These are phyloP conservation scores for Daldinia caldariorum DNA, from an alignment of 495 filamentous ascomycete genomes.

Conservation along the genomic window DNA sequence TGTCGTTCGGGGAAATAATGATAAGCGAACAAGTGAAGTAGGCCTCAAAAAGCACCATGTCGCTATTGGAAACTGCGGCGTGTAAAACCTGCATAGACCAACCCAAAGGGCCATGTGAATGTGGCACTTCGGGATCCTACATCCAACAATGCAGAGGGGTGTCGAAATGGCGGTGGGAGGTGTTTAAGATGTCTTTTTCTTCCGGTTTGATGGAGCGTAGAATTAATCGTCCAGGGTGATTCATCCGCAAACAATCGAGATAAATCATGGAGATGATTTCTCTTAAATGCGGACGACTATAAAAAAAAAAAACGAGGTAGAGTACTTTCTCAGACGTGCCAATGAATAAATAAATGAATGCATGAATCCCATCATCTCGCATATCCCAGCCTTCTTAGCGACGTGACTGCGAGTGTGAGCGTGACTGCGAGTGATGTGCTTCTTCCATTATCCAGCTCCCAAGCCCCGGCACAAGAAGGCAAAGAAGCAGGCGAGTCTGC, in stretches of 20 bases:
- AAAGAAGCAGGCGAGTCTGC: slow-evolving; percentile 10
- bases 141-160: slow-evolving; percentile 26
- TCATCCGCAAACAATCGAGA: background rate
- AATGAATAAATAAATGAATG: background rate
- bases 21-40: no score
- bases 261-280: background rate
- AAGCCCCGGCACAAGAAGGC: slow-evolving; percentile 30
- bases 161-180: slow-evolving; percentile 23
- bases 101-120: slow-evolving; percentile 16
- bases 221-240: no score
- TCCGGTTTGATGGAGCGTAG: slow-evolving; percentile 23
- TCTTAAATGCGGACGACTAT: slow-evolving; percentile 3
- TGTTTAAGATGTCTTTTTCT: slow-evolving; percentile 21
- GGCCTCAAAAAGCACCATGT: no score
- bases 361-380: background rate
- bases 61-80: background rate
- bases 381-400: background rate
- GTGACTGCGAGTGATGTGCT: slow-evolving; percentile 26
- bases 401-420: slow-evolving; percentile 14
- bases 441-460: slow-evolving; percentile 30
- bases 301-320: slow-evolving; percentile 4
- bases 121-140: slow-evolving; percentile 13
- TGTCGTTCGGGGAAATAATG: background rate
- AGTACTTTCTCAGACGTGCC: background rate
- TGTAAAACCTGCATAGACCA: slow-evolving; percentile 26